A percentile compares a stretch with the other conserved stretches of the same genome.
These are phyloP conservation scores for Asterionellopsis glacialis DNA, from an alignment of 108 stramenopile species.

Conservation along the genomic window DNA sequence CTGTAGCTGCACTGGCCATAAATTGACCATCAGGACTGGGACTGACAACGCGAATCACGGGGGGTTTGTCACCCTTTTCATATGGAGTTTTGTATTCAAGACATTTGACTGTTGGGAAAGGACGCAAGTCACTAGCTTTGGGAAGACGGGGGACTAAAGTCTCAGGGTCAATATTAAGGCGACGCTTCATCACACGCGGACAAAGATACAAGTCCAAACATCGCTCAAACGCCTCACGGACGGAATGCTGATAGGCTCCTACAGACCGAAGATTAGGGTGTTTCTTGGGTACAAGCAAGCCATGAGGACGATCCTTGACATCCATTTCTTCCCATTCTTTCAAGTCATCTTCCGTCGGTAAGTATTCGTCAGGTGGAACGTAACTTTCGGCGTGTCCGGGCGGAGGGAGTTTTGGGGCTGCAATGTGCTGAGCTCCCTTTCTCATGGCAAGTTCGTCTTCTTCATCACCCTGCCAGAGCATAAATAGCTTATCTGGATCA, in stretches of 20 bases:
- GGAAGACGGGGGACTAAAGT: conserved; percentile 95
- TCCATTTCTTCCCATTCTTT: conserved; percentile 91
- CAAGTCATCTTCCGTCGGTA: conserved; percentile 90
- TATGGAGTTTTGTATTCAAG: conserved; percentile 80
- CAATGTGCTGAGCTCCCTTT: conserved; percentile 92
- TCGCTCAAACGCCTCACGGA: conserved; percentile 96
- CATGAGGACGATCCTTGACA: conserved; percentile 86
- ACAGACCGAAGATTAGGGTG: conserved; percentile 86
- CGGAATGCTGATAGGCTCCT: conserved; percentile 89
- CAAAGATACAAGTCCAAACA: conserved; percentile 98
- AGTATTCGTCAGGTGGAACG: conserved; percentile 96
- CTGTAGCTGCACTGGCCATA: conserved; percentile 89
- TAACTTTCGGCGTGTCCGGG: conserved; percentile 97
- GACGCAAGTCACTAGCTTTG: conserved; percentile 88
- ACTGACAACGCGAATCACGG: conserved; percentile 72
- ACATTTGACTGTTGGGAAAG: conserved; percentile 92
- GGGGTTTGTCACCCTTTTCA: conserved; percentile 31
- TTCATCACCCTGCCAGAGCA: conserved; percentile 93
- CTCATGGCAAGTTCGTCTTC: conserved; percentile 85
- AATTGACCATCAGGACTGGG: conserved; percentile 94
- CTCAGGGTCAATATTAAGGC: conserved; percentile 96
- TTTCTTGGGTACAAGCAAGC: conserved; percentile 86
- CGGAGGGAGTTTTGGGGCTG: conserved; percentile 95
- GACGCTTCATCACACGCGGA: conserved; percentile 91
- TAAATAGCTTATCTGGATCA: conserved; percentile 59